phyloP scores from a whole-genome alignment of 2,329 filamentous ascomycete genomes.

The Ophiostoma sp. region DNA sequence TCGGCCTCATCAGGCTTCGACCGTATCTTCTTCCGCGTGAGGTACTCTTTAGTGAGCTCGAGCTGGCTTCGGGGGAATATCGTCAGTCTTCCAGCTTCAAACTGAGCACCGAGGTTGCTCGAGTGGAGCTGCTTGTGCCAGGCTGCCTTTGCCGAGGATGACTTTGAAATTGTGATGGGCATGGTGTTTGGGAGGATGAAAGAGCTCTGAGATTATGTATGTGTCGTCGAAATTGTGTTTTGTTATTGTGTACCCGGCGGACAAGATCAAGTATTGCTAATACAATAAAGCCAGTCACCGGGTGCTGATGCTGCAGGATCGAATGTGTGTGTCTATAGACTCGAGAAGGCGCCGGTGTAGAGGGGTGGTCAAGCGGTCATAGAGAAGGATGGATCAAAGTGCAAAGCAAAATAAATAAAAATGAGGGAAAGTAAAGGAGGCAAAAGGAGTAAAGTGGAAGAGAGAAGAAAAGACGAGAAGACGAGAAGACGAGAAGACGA shows the following conservation, averaged over 20 bases:
- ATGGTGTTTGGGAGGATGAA: background rate
- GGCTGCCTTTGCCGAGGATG: conserved; percentile 6
- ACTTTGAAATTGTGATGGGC: conserved; percentile 18
- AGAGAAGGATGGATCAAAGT: background rate
- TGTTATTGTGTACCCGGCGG: conserved; percentile 8
- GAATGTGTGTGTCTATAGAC: background rate
- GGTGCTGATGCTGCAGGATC: background rate
- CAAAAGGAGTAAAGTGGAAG: background rate
- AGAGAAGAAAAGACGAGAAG: background rate
- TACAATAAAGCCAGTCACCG: background rate
- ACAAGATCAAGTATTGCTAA: conserved; percentile 16
- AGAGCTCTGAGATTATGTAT: background rate
- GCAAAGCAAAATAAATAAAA: background rate
- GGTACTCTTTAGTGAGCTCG: conserved; percentile 17
- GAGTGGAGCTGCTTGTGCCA: conserved; percentile 18
- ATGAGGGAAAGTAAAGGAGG: background rate
- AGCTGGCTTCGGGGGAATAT: background rate
- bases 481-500: too few relatives aligned
- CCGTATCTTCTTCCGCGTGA: conserved; percentile 11
- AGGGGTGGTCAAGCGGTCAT: background rate
- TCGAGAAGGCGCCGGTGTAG: background rate
- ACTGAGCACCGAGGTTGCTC: conserved; percentile 13
- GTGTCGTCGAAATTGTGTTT: background rate
- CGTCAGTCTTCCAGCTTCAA: conserved; percentile 14
- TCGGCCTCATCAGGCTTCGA: background rate